Conservation (phyloP, 2,329 filamentous ascomycete genomes). For the Colletotrichum incanum region DNA sequence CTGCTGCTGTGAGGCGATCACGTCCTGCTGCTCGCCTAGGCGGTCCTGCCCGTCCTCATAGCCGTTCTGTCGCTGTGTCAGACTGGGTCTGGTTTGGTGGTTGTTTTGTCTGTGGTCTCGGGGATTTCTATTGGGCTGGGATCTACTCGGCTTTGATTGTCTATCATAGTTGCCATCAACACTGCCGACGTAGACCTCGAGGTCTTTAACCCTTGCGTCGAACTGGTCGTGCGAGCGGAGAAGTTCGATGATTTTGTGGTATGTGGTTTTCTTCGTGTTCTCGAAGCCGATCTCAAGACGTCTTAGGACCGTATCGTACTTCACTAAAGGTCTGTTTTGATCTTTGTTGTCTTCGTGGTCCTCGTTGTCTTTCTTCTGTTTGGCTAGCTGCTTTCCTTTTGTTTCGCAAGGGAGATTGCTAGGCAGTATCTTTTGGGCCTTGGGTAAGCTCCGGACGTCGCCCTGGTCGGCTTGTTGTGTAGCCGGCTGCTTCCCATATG, state of each 20-base stretch:
- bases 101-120: not conserved
- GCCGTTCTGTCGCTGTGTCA: not conserved
- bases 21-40: constrained; percentile 22
- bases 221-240: not conserved
- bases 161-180: too few species aligned
- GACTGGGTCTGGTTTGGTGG: not conserved
- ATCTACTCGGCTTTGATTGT: not conserved
- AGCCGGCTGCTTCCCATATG: not conserved
- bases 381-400: not conserved
- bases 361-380: too few species aligned
- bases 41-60: constrained; percentile 14
- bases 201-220: not conserved
- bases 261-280: not conserved
- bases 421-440: not conserved
- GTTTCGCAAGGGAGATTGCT: not conserved
- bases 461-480: not conserved
- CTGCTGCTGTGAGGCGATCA: constrained; percentile 19
- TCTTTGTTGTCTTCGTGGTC: too few species aligned
- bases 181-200: constrained; percentile 2
- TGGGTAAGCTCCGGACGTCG: not conserved
- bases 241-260: not conserved
- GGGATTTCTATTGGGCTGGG: not conserved
- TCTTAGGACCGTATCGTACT: not conserved
- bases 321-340: too few species aligned
- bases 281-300: not conserved